phyloP scores from a whole-genome alignment of 257 asterid genomes.

The Nicotiana tomentosiformis region DNA sequence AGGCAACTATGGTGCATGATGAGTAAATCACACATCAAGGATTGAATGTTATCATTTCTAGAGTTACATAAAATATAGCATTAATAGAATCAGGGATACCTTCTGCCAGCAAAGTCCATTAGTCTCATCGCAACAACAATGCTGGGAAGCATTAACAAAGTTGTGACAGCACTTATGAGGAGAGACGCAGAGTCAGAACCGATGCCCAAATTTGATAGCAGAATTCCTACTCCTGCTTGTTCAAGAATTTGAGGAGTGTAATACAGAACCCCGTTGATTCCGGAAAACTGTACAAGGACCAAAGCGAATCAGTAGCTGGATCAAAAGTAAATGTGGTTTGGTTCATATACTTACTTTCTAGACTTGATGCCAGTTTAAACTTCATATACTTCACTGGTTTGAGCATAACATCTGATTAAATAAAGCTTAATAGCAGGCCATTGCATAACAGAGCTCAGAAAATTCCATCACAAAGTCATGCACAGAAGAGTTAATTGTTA shows the following conservation, averaged over 20 bases:
- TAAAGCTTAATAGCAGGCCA: too few relatives aligned
- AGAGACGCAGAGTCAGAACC: constrained; percentile 77
- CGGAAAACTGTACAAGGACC: constrained; percentile 58
- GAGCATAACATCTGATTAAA: too few relatives aligned
- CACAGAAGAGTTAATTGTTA: too few relatives aligned
- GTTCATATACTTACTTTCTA: neutral
- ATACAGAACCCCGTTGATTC: constrained; percentile 90
- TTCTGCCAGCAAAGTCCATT: constrained; percentile 93
- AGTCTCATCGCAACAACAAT: constrained; percentile 95
- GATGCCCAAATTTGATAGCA: constrained; percentile 67
- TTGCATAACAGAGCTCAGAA: too few relatives aligned
- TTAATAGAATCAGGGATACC: constrained; percentile 34
- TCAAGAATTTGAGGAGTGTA: constrained; percentile 98
- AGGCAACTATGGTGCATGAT: neutral
- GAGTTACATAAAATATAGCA: neutral
- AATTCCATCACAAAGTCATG: too few relatives aligned
- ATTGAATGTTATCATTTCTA: neutral
- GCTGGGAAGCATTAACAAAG: constrained; percentile 88
- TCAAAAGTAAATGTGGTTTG: neutral
- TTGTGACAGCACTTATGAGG: constrained; percentile 79
- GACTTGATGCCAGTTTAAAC: too few relatives aligned
- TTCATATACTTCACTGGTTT: too few relatives aligned
- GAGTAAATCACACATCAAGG: neutral
- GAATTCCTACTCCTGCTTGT: constrained; percentile 96
- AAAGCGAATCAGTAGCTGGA: neutral